Base-by-base conservation (phyloP, 192 early-diverging fungal species). In the Irineochytrium annulatum region DNA sequence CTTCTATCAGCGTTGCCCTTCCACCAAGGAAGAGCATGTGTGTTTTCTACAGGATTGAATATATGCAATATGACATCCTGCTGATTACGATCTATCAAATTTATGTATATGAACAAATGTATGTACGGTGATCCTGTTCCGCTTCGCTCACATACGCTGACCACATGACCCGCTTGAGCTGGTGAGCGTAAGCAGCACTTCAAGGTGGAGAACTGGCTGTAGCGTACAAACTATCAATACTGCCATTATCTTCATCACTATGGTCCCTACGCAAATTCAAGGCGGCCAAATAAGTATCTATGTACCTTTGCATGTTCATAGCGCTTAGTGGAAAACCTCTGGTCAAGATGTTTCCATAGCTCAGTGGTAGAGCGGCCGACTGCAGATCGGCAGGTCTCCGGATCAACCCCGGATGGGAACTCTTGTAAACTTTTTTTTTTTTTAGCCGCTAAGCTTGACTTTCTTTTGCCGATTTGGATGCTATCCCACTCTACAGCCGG, bases 341-440 rank as follows among this genome's bases (percentile, higher is more conserved):
- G n/a, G 8, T n/a, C 8, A 41, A n/a, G 37, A 37, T 17, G 68
- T 63, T 55, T 34, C 34, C 68, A 51, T 79, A 82, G 77, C 80
- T 82, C 77, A 82, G 80, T 68, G 77, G 77, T 77, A 82, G 80
- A 82, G 80, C 80, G 79, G 74, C 70, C 70, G 80, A 78, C 80
- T 82, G 80, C 80, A 82, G 80, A 79, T 78, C 80, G 70, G 70
- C 74, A 82, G 80, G 80, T 82, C 80, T 57, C 77, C 68, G 80
- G 80, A 79, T 82, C 80, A 79, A 82, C 65, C 65, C 80, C 80
- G 80, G 77, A 57, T 64, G 77, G 76, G 69, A 73, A 72, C 80
- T 81, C 30, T 31, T 55, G n/a, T n/a, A n/a, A n/a, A n/a, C n/a
- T n/a, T n/a, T n/a, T n/a, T n/a, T n/a, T n/a, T n/a, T n/a, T n/a